phyloP scores from a whole-genome alignment of 2,329 filamentous ascomycete species.

The Colletotrichum tropicicola region DNA sequence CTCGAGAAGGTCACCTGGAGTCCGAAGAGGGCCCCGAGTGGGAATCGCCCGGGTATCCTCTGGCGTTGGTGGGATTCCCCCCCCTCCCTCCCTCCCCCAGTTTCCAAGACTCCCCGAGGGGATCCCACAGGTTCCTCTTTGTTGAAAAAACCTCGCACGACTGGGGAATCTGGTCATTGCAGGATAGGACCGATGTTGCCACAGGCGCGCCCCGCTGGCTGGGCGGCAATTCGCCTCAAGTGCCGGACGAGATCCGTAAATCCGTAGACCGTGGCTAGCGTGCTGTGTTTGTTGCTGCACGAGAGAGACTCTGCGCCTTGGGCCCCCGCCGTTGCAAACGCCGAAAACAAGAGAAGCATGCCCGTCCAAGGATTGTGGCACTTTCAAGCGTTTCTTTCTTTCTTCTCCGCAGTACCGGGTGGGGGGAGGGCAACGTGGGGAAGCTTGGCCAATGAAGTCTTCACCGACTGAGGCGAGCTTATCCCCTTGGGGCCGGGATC shows the following conservation, averaged over 20 bases:
- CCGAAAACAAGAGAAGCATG: background rate
- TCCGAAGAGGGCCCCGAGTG: background rate
- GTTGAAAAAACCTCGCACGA: background rate
- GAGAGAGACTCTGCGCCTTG: background rate
- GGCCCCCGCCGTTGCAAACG: background rate
- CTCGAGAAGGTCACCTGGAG: constrained; percentile 3
- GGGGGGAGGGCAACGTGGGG: constrained; percentile 11
- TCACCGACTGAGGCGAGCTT: background rate
- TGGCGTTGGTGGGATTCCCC: background rate
- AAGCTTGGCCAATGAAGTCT: constrained; percentile 9
- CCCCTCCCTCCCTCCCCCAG: background rate
- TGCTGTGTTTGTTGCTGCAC: background rate
- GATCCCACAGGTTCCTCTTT: constrained; percentile 12
- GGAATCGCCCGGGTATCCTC: too few species aligned
- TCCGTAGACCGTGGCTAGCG: background rate
- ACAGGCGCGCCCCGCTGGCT: constrained; percentile 6
- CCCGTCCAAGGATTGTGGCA: background rate
- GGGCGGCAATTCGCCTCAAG: constrained; percentile 2
- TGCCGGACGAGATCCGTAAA: constrained; percentile 15
- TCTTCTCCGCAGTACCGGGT: constrained; percentile 5
- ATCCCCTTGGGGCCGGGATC: background rate
- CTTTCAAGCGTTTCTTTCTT: background rate
- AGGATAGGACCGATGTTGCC: constrained; percentile 12
- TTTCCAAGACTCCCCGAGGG: constrained; percentile 19
- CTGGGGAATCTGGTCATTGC: constrained; percentile 2